Evolutionary conservation across 2,329 filamentous ascomycete species (phyloP), one percentile per base, ranked within the genome.

Genomic region (Sporothrix humicola): DNA sequence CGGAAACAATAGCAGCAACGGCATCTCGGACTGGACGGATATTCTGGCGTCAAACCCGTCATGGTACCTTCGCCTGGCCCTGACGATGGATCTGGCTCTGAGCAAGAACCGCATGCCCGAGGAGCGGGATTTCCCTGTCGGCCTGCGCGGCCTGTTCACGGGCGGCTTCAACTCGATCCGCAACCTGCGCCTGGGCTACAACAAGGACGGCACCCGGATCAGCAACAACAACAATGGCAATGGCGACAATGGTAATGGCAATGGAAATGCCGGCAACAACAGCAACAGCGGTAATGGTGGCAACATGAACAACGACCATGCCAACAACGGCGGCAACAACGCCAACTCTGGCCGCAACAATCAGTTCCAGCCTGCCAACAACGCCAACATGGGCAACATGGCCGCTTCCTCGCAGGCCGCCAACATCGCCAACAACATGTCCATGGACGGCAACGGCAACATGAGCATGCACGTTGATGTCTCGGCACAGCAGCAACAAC

Each of bases 101-200:
- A 76, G 74, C 72, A 76, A 76, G 73, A 76, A 73, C 71, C 76
- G 76, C 44, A 74, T 76, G 74, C 76, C 76, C 12, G 76, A 76
- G 52, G 76, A 76, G 74, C 73, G 73, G 15, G 76, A 76, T n/a
- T 76, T 76, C 17, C 76, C 76, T 3, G 65, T 71, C 50, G 65
- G 74, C 3, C 72, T 76, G 48, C 74, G 76, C 8, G 71, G 73
- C 12, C 68, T 76, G 10, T 76, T 76, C 46, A 13, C 70, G 23
- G 42, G 44, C 54, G 72, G 69, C 23, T 61, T 50, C 65, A 31
- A 54, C 26, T 23, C 69, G 3, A 42, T 56, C 13, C 69, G 69
- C n/a, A 73, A 48, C 71, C 71, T 68, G 20, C 71, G 71, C 31
- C 59, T 72, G 26, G 65, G 70, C 56, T 59, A 66, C 59, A 23